Evolutionary conservation across 306 rosid species (phyloP).

Genomic region (Cucumis sativus): DNA sequence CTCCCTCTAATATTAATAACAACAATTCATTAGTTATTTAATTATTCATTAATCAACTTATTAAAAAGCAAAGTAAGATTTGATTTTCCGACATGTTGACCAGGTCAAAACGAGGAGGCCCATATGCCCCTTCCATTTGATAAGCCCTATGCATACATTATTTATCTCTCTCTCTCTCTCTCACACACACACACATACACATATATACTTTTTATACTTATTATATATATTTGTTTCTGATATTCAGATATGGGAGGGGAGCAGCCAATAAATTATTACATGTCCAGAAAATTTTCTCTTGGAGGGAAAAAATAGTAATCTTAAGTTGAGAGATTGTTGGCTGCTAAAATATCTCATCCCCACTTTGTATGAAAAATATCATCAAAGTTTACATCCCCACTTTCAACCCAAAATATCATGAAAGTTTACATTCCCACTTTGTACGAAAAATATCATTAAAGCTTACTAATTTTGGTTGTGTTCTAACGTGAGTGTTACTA

Average conservation of each 20-base stretch:
- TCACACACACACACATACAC: too few relatives aligned
- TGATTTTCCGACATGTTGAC: conserved; percentile 27
- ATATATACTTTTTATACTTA: too few relatives aligned
- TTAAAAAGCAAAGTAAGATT: not conserved
- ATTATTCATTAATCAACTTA: not conserved
- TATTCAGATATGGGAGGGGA: not conserved
- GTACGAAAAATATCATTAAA: not conserved
- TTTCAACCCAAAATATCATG: not conserved
- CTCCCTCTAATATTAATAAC: not conserved
- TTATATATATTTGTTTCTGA: not conserved
- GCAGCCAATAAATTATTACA: not conserved
- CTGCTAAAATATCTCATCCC: not conserved
- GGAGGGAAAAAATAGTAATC: not conserved
- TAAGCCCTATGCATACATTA: not conserved
- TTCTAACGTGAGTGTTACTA: too few relatives aligned
- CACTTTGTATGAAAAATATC: not conserved
- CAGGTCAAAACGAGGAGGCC: conserved; percentile 35
- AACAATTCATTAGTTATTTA: not conserved
- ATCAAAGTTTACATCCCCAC: not conserved
- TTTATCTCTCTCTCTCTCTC: too few relatives aligned
- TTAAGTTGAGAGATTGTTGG: not conserved
- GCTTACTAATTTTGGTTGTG: too few relatives aligned
- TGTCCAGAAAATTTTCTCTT: not conserved
- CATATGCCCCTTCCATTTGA: conserved; percentile 20
- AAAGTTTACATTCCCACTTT: not conserved